A percentile compares a stretch with the other conserved stretches of the same genome.
Evolutionary conservation across 495 filamentous ascomycete species (phyloP).

Genomic region (Xylaria castorea): DNA sequence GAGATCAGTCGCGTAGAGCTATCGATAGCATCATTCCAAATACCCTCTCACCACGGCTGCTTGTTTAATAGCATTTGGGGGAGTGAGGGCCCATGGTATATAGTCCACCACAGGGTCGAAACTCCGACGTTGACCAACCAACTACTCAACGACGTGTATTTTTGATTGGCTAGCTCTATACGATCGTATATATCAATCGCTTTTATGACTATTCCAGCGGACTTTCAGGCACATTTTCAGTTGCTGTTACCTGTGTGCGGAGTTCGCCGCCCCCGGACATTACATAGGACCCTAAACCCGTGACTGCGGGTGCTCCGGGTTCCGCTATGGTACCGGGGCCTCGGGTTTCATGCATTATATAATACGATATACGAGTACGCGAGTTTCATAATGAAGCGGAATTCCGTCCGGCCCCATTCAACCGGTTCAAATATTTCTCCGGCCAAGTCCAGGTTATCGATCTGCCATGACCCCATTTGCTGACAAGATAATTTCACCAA

Average conservation of each 20-base stretch:
- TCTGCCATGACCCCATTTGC: neutral
- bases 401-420: neutral
- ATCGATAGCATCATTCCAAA: conserved; percentile 5
- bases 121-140: neutral
- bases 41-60: neutral
- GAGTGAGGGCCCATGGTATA: neutral
- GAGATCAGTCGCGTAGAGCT: neutral
- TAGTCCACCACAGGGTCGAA: neutral
- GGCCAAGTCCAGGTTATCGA: neutral
- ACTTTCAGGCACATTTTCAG: neutral
- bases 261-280: neutral
- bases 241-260: neutral
- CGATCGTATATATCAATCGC: neutral
- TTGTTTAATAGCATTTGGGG: neutral
- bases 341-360: neutral
- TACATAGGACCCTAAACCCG: neutral
- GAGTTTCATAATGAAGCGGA: neutral
- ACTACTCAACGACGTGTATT: neutral
- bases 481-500: neutral
- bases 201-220: neutral
- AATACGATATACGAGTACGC: neutral
- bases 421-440: neutral
- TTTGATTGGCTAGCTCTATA: neutral
- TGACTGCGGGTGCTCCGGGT: neutral
- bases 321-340: neutral